Conservation (phyloP, 1,139 yeast genomes). For the Yamadazyma triangularis region DNA sequence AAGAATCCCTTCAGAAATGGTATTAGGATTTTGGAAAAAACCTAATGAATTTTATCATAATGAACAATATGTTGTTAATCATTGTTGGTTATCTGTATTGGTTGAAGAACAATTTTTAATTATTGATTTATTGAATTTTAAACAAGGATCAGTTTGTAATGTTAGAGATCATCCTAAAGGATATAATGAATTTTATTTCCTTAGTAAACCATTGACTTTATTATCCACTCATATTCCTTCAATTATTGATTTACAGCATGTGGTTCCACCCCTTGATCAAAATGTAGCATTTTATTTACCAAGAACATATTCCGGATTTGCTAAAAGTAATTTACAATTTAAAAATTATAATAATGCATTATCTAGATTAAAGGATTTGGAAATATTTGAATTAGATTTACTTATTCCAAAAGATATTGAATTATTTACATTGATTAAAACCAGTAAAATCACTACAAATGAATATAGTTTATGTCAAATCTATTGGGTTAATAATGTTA, state of each 20-base stretch:
- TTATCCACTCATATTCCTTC: slow-evolving; percentile 86
- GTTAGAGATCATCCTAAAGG: slow-evolving; percentile 16
- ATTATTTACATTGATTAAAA: slow-evolving; percentile 49
- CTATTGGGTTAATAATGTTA: slow-evolving; percentile 59
- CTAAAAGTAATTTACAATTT: slow-evolving; percentile 53
- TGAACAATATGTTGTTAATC: slow-evolving; percentile 63
- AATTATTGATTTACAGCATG: slow-evolving; percentile 74
- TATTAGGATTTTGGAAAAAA: slow-evolving; percentile 78
- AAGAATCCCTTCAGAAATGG: slow-evolving; percentile 69
- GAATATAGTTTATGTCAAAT: slow-evolving; percentile 70
- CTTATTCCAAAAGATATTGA: slow-evolving; percentile 70
- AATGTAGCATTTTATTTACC: slow-evolving; percentile 79
- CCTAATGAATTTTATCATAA: slow-evolving; percentile 58
- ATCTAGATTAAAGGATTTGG: slow-evolving; percentile 67
- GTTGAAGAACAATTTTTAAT: slow-evolving; percentile 76
- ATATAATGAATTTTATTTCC: slow-evolving; percentile 61
- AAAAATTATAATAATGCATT: slow-evolving; percentile 74
- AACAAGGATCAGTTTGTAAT: slow-evolving; percentile 34
- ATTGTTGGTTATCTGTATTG: slow-evolving; percentile 82
- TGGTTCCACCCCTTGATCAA: slow-evolving; percentile 78
- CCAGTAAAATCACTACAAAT: slow-evolving; percentile 47
- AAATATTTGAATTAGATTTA: slow-evolving; percentile 73
- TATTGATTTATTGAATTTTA: slow-evolving; percentile 51
- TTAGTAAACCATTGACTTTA: slow-evolving; percentile 68
- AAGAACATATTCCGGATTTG: slow-evolving; percentile 77